A percentile compares a stretch with the other conserved stretches of the same genome.
phyloP scores from a whole-genome alignment of 495 filamentous ascomycete genomes.

The Aspergillus taichungensis region DNA sequence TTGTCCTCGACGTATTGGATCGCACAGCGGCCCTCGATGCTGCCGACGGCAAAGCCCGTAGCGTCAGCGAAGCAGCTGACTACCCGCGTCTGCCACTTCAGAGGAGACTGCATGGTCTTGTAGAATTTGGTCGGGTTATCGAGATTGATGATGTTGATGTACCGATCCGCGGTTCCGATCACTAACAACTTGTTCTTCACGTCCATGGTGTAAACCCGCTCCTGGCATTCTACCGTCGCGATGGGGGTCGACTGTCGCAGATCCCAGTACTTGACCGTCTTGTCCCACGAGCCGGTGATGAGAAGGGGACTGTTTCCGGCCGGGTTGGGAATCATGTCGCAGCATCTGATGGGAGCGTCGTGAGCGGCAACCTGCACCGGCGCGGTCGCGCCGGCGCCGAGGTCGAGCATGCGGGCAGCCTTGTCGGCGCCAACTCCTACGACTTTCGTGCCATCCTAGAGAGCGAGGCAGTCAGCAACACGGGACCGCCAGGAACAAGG shows the following conservation, averaged over 20 bases:
- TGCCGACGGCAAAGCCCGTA: constrained; percentile 75
- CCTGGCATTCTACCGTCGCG: constrained; percentile 57
- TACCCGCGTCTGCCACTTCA: constrained; percentile 83
- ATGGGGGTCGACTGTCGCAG: constrained; percentile 57
- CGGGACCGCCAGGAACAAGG: not conserved
- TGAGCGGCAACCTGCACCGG: constrained; percentile 63
- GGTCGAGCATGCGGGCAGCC: constrained; percentile 68
- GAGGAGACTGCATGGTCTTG: constrained; percentile 73
- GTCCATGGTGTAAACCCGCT: constrained; percentile 84
- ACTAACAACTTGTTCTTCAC: constrained; percentile 70
- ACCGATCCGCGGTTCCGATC: constrained; percentile 76
- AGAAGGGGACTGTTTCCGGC: constrained; percentile 53
- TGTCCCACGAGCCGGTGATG: constrained; percentile 91
- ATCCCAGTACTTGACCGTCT: constrained; percentile 95
- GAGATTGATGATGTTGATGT: constrained; percentile 80
- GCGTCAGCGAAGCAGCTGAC: constrained; percentile 80
- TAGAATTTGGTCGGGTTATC: constrained; percentile 68
- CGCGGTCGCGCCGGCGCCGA: constrained; percentile 44
- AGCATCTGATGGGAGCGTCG: constrained; percentile 69
- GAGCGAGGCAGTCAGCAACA: not conserved
- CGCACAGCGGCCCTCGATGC: constrained; percentile 82
- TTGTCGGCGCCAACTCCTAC: constrained; percentile 82
- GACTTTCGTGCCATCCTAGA: constrained; percentile 63
- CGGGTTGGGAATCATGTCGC: constrained; percentile 59
- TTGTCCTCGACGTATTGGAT: constrained; percentile 88